Percentiles rank a stretch among this genome's conserved stretches.
These are phyloP conservation scores for Fusarium sp. DNA, from an alignment of 2,329 filamentous ascomycete species.

Conservation along the genomic window DNA sequence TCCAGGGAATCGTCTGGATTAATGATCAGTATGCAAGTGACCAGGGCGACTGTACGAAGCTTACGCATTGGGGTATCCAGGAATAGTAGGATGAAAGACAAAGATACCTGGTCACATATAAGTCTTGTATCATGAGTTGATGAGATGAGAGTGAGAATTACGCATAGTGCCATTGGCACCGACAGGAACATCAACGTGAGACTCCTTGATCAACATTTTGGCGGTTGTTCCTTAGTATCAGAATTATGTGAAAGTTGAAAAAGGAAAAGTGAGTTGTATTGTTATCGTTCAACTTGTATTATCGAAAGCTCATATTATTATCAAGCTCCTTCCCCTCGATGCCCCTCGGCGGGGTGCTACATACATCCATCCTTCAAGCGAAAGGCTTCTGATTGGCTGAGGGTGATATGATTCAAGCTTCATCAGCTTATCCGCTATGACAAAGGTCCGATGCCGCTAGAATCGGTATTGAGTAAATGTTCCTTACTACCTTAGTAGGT, in stretches of 20 bases:
- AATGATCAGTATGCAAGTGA: conserved; percentile 6
- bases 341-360: conserved; percentile 38
- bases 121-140: conserved; percentile 21
- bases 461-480: background rate
- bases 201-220: conserved; percentile 66
- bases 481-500: background rate
- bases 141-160: conserved; percentile 43
- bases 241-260: background rate
- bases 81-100: conserved; percentile 85
- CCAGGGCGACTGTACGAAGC: conserved; percentile 27
- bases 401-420: conserved; percentile 22
- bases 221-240: background rate
- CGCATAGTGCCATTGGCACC: conserved; percentile 66
- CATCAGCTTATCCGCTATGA: conserved; percentile 21
- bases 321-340: conserved; percentile 27
- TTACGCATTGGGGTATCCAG: conserved; percentile 87
- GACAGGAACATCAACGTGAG: conserved; percentile 61
- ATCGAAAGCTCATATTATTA: conserved; percentile 25
- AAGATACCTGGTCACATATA: conserved; percentile 74
- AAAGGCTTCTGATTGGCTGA: conserved; percentile 26
- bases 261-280: background rate
- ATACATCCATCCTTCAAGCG: conserved; percentile 15
- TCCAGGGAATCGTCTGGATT: conserved; percentile 75
- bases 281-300: background rate
- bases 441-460: conserved; percentile 28